Percentiles rank a stretch among this genome's conserved stretches.
These are phyloP conservation scores for Tetracentron sinense DNA, from an alignment of 164 flowering plant species.

Conservation along the genomic window DNA sequence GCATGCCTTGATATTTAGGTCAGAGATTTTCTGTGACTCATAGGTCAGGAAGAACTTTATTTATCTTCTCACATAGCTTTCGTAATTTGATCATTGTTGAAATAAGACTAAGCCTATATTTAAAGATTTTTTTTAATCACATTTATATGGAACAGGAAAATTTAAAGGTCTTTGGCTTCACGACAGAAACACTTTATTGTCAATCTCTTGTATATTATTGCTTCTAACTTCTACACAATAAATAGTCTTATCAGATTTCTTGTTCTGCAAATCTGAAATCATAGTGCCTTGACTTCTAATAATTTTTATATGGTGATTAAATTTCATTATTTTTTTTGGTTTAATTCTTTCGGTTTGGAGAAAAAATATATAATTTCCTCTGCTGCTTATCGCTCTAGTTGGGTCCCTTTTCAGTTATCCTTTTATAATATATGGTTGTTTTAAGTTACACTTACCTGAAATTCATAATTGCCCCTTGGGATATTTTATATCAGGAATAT, in stretches of 20 bases:
- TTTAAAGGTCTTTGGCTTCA: background rate
- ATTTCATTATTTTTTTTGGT: background rate
- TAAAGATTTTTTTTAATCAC: too few relatives aligned
- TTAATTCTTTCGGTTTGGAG: background rate
- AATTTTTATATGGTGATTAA: background rate
- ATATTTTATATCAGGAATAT: constrained; percentile 49
- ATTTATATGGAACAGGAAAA: too few relatives aligned
- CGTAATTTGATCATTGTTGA: too few relatives aligned
- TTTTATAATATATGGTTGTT: constrained; percentile 6
- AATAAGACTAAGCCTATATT: too few relatives aligned
- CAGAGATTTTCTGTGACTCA: background rate
- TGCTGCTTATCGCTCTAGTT: background rate
- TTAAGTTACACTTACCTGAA: constrained; percentile 10
- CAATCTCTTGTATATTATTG: background rate
- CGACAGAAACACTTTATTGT: background rate
- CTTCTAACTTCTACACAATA: background rate
- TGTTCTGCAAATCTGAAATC: background rate
- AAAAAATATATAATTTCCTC: background rate
- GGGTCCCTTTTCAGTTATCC: background rate
- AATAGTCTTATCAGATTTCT: background rate
- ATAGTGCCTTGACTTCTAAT: background rate
- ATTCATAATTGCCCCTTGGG: constrained; percentile 13
- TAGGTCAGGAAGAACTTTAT: background rate
- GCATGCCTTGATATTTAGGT: background rate
- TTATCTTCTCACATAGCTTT: too few relatives aligned